A percentile compares a stretch with the other conserved stretches of the same genome.
Evolutionary conservation across 805 yeast genomes (phyloP).

Genomic region (Myxozyma neglecta): DNA sequence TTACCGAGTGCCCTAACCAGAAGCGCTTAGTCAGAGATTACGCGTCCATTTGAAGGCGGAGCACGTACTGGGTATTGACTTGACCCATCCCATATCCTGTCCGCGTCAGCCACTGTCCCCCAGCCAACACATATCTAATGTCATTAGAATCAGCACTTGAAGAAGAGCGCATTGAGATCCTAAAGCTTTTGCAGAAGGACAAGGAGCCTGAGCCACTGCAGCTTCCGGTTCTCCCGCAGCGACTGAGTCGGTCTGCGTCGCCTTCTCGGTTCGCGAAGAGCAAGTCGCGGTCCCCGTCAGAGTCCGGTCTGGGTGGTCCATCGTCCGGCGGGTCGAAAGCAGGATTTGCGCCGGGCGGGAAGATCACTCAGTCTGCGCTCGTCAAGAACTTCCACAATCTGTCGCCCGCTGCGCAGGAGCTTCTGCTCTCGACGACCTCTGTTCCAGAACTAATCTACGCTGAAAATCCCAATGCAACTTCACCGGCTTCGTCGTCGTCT

Average conservation of each 20-base stretch:
- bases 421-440: conserved; percentile 22
- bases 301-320: background rate
- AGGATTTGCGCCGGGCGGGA: conserved; percentile 7
- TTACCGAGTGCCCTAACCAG: too few species aligned
- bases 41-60: too few species aligned
- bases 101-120: background rate
- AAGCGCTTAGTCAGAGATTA: too few species aligned
- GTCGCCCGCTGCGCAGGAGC: conserved; percentile 30
- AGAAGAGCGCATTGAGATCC: conserved; percentile 36
- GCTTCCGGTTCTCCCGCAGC: conserved; percentile 5
- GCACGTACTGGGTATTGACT: too few species aligned
- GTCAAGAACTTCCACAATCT: conserved; percentile 26
- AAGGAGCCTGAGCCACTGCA: conserved; percentile 8
- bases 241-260: conserved; percentile 25
- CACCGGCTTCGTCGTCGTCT: too few species aligned
- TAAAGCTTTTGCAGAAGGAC: conserved; percentile 27
- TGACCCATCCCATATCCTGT: background rate
- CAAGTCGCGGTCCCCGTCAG: conserved; percentile 16
- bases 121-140: conserved; percentile 16
- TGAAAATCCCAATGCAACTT: background rate
- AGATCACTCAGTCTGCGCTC: conserved; percentile 23
- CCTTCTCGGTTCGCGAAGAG: conserved; percentile 21
- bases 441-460: conserved; percentile 14
- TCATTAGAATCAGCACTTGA: conserved; percentile 35
- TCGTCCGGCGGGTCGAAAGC: background rate